Evolutionary conservation across 441 rosid genomes (phyloP).

Genomic region (Gossypium laxum): DNA sequence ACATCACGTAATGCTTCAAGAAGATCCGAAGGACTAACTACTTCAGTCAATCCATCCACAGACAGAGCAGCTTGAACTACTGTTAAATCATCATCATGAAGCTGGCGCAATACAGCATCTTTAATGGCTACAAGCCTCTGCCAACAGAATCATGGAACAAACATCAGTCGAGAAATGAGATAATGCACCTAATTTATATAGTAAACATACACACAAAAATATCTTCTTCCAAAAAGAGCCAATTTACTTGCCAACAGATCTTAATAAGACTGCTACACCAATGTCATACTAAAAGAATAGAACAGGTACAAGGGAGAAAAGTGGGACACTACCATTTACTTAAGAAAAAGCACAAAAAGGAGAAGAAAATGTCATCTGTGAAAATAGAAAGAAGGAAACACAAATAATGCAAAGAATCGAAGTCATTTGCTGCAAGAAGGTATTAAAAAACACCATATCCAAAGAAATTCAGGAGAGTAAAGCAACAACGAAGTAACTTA

Average conservation of each 20-base stretch:
- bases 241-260: neutral
- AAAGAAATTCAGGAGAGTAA: neutral
- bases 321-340: neutral
- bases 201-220: neutral
- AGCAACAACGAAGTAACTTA: neutral
- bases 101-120: constrained; percentile 64
- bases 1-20: constrained; percentile 44
- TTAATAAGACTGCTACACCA: neutral
- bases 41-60: constrained; percentile 49
- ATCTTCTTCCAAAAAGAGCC: neutral
- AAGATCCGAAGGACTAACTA: constrained; percentile 46
- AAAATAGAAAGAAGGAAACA: neutral
- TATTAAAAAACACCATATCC: neutral
- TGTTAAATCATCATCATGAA: constrained; percentile 71
- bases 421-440: neutral
- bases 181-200: neutral
- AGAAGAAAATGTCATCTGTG: neutral
- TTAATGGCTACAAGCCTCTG: constrained; percentile 63
- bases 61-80: constrained; percentile 72
- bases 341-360: neutral
- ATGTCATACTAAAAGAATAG: neutral
- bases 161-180: neutral
- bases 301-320: neutral
- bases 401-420: neutral
- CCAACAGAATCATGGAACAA: constrained; percentile 6